Conservation (phyloP, 495 filamentous ascomycete species). For the Podospora conica region DNA sequence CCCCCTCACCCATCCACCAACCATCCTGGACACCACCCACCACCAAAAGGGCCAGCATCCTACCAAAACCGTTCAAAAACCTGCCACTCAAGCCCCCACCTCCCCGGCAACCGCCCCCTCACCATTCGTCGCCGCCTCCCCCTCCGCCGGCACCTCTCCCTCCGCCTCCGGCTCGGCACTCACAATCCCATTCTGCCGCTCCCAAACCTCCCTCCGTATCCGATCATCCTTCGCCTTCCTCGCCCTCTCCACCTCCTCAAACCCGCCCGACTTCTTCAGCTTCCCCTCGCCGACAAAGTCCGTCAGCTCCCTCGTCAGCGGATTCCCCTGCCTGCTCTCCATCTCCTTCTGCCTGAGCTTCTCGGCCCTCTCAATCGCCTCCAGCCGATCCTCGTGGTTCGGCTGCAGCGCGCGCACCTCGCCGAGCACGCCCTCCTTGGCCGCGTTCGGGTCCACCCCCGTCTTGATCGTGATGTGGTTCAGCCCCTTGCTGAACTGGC, state of each 20-base stretch:
- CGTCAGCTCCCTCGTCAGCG: conserved; percentile 83
- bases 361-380: conserved; percentile 94
- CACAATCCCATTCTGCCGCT: conserved; percentile 52
- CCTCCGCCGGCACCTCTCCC: conserved; percentile 15
- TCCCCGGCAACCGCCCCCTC: not conserved
- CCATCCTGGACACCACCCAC: not conserved
- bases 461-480: conserved; percentile 50
- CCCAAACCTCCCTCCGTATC: conserved; percentile 80
- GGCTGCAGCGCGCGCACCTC: conserved; percentile 93
- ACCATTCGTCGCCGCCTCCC: not conserved
- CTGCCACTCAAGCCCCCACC: not conserved
- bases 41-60: not conserved
- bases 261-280: conserved; percentile 89
- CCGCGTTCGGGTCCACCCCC: conserved; percentile 64
- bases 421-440: conserved; percentile 84
- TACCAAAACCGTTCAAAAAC: not conserved
- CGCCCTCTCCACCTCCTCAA: conserved; percentile 87
- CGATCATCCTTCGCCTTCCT: conserved; percentile 81
- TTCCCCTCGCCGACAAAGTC: conserved; percentile 85
- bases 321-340: conserved; percentile 65
- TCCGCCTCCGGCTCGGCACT: conserved; percentile 21
- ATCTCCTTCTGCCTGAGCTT: conserved; percentile 82
- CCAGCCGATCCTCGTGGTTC: conserved; percentile 85
- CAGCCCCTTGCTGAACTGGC: conserved; percentile 53
- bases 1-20: not conserved